phyloP scores from a whole-genome alignment of 371 early-diverging fungal genomes.

The Syncephalastrum racemosum region DNA sequence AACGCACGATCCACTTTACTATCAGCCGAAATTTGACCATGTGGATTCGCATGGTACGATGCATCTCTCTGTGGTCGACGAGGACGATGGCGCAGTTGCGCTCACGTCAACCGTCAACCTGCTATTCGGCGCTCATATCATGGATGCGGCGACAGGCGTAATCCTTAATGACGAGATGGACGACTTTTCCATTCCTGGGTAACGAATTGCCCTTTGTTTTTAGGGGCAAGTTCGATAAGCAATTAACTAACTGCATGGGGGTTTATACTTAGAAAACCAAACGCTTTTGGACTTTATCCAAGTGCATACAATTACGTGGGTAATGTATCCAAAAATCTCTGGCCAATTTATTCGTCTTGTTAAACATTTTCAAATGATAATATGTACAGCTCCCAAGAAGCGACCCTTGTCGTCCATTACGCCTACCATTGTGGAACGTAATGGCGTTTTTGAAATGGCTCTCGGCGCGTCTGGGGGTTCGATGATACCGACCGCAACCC shows the following conservation, averaged over 20 bases:
- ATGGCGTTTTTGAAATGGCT: conserved; percentile 71
- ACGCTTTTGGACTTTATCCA: conserved; percentile 84
- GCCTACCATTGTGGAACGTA: conserved; percentile 83
- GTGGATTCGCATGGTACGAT: conserved; percentile 95
- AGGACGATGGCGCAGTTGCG: conserved; percentile 83
- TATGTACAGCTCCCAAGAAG: conserved; percentile 64
- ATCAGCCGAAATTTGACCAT: conserved; percentile 76
- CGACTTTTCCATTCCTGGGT: conserved; percentile 94
- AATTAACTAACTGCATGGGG: neutral
- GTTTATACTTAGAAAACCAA: conserved; percentile 49
- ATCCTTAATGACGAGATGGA: conserved; percentile 99
- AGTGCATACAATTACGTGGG: conserved; percentile 82
- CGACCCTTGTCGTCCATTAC: conserved; percentile 91
- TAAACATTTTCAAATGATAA: neutral
- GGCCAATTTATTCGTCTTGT: neutral
- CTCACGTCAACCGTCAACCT: conserved; percentile 96
- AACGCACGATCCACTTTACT: conserved; percentile 61
- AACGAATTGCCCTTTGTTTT: conserved; percentile 6
- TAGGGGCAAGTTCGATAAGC: neutral
- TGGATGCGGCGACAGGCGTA: conserved; percentile 95
- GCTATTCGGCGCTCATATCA: conserved; percentile 90
- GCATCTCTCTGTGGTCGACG: conserved; percentile 91
- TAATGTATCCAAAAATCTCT: conserved; percentile 15
- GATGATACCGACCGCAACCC: conserved; percentile 85
- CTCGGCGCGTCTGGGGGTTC: conserved; percentile 97